Evolutionary conservation across 352 stramenopile genomes (phyloP).

Genomic region (Phytophthora cactorum): DNA sequence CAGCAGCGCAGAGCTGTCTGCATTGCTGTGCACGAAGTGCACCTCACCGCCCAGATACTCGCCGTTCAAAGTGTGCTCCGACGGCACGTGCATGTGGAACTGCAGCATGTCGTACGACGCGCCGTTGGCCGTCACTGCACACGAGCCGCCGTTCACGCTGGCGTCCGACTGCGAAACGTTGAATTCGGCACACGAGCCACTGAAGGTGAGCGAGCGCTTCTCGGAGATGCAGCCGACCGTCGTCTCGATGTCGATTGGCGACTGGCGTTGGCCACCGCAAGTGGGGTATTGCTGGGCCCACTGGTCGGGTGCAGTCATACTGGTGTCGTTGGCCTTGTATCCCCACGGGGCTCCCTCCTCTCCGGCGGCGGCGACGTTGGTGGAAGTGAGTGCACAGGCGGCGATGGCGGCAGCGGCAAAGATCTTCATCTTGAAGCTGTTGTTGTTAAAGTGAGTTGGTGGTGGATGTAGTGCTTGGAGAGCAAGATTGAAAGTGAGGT

Average conservation of each 20-base stretch:
- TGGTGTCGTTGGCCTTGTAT: constrained; percentile 27
- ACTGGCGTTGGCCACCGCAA: constrained; percentile 36
- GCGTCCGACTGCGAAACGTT: too few relatives aligned
- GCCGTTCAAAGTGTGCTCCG: too few relatives aligned
- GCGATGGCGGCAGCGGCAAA: constrained; percentile 3
- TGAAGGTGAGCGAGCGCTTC: too few relatives aligned
- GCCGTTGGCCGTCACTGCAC: too few relatives aligned
- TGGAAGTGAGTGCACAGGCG: constrained; percentile 11
- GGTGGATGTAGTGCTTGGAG: neutral
- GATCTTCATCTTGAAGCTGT: constrained; percentile 17
- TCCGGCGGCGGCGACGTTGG: constrained; percentile 2
- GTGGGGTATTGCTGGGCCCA: constrained; percentile 7
- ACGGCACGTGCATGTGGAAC: too few relatives aligned
- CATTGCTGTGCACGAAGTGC: too few relatives aligned
- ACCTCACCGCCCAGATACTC: too few relatives aligned
- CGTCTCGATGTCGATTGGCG: constrained; percentile 42
- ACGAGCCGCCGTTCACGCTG: too few relatives aligned
- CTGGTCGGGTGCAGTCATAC: neutral
- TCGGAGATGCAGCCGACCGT: constrained; percentile 1
- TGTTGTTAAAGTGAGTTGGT: neutral
- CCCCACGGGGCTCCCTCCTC: constrained; percentile 23
- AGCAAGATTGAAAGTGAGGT: constrained; percentile 17
- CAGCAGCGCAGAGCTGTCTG: too few relatives aligned
- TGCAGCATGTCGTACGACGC: too few relatives aligned
- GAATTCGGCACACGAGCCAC: too few relatives aligned